Base-by-base conservation (phyloP, 768 basidiomycete genomes). In the Rhizopogon vinicolor region DNA sequence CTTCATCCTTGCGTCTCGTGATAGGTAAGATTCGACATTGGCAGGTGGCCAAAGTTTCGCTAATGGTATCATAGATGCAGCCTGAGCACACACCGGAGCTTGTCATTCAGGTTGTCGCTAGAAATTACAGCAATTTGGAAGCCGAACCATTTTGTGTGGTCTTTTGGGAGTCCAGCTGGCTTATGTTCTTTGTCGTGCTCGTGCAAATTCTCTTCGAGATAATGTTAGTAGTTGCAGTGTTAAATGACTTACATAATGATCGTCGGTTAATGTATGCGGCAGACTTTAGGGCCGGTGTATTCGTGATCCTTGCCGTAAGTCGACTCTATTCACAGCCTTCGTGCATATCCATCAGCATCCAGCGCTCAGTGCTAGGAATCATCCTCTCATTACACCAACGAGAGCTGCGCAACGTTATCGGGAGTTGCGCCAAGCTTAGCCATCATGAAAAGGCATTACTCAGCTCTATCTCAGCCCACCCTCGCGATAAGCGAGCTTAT, bases 401-500 rank as follows among this genome's bases (percentile, higher is more conserved):
- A 40, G 16, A 39, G 40, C 19, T 7, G 14, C 12, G 22, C 6
- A 31, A 29, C 44, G 44, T 56, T 56, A 59, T 68, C 66, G 51
- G 41, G 19, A 18, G 40, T 25, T 29, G 31, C 14, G 19, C 28
- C 44, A 58, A 52, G 29, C 40, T 53, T 31, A 28, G 44, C 13
- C 35, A 70, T 71, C 63, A 52, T n/a, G 55, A 64, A 56, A 53
- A 70, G 60, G 41, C 67, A 74, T 54, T 90, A 89, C 66, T 88
- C 86, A 41, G 78, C 83, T 19, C 79, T 86, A 60, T 77, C 77
- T 0, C 84, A 86, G 19, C 87, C 88, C 5, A 77, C 74, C 29
- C 79, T 90, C 54, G 78, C 81, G 41, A 88, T 87, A 83, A 85
- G 84, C 57, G 87, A 90, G 73, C 86, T 90, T 48, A 82, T 89